phyloP scores from a whole-genome alignment of 768 basidiomycete genomes.

The Phylloporus rhodoxanthus region DNA sequence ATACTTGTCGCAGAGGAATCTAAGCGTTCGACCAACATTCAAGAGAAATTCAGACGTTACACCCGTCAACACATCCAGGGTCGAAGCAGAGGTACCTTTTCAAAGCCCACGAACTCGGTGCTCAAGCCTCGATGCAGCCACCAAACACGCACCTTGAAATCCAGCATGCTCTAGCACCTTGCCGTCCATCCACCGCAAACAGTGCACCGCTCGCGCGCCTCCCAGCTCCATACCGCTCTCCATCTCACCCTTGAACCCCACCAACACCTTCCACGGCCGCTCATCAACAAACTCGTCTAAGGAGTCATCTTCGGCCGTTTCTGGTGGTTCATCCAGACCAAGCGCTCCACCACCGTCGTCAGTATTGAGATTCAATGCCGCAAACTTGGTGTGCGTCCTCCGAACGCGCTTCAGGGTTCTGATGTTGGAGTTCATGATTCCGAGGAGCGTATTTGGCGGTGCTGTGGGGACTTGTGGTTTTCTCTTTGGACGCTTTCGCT shows the following conservation, averaged over 20 bases:
- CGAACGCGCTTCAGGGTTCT: constrained; percentile 68
- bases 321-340: constrained; percentile 32
- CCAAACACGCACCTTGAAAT: constrained; percentile 68
- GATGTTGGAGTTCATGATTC: constrained; percentile 71
- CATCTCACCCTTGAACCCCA: constrained; percentile 12
- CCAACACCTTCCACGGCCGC: constrained; percentile 46
- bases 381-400: constrained; percentile 66
- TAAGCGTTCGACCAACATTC: constrained; percentile 83
- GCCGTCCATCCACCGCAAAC: constrained; percentile 62
- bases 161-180: constrained; percentile 87
- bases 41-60: constrained; percentile 76
- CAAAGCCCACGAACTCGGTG: constrained; percentile 5
- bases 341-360: constrained; percentile 31
- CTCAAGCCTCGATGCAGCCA: neutral
- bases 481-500: constrained; percentile 25
- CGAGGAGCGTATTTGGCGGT: constrained; percentile 47
- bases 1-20: constrained; percentile 77
- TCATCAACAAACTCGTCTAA: constrained; percentile 45
- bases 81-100: constrained; percentile 65
- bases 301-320: constrained; percentile 28
- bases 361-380: constrained; percentile 41
- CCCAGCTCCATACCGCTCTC: constrained; percentile 47
- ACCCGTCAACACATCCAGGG: constrained; percentile 71
- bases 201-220: constrained; percentile 53
- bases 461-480: constrained; percentile 11